Evolutionary conservation across 2,329 filamentous ascomycete genomes (phyloP).

Genomic region (Stagonosporopsis cucurbitacearum): DNA sequence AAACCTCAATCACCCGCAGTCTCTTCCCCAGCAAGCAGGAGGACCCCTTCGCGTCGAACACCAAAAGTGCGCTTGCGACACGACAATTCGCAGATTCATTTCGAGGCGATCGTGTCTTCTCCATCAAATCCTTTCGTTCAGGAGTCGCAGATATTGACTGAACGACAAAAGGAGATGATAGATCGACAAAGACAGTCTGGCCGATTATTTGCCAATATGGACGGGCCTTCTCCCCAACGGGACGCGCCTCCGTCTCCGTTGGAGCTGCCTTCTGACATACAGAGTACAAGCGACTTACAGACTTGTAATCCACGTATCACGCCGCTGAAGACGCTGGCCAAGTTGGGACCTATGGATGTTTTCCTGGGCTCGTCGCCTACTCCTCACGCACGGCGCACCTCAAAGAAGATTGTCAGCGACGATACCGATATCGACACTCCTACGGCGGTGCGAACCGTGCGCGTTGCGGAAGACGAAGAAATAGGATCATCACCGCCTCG

Average conservation of each 20-base stretch:
- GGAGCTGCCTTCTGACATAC: constrained; percentile 40
- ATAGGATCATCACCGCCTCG: constrained; percentile 47
- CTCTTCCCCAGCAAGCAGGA: constrained; percentile 27
- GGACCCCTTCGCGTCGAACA: constrained; percentile 36
- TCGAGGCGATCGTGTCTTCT: constrained; percentile 71
- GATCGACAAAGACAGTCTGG: constrained; percentile 71
- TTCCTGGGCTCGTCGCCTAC: constrained; percentile 48
- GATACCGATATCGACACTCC: constrained; percentile 38
- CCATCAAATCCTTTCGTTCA: constrained; percentile 53
- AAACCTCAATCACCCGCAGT: constrained; percentile 37
- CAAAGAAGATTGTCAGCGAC: constrained; percentile 35
- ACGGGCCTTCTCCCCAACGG: constrained; percentile 26
- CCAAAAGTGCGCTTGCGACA: constrained; percentile 69
- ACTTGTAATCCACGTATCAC: constrained; percentile 31
- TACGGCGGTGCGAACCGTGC: constrained; percentile 34
- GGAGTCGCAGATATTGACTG: constrained; percentile 78
- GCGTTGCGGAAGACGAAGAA: constrained; percentile 32
- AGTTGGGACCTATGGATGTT: constrained; percentile 44
- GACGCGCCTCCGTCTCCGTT: constrained; percentile 32
- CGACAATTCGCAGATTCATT: constrained; percentile 82
- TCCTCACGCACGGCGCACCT: constrained; percentile 39
- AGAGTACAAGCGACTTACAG: constrained; percentile 34
- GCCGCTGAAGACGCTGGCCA: constrained; percentile 33
- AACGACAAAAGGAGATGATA: constrained; percentile 78
- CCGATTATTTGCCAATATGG: constrained; percentile 71